Evolutionary conservation across 2,329 filamentous ascomycete species (phyloP), one percentile per base, ranked within the genome.

Genomic region (Fusarium mexicanum): DNA sequence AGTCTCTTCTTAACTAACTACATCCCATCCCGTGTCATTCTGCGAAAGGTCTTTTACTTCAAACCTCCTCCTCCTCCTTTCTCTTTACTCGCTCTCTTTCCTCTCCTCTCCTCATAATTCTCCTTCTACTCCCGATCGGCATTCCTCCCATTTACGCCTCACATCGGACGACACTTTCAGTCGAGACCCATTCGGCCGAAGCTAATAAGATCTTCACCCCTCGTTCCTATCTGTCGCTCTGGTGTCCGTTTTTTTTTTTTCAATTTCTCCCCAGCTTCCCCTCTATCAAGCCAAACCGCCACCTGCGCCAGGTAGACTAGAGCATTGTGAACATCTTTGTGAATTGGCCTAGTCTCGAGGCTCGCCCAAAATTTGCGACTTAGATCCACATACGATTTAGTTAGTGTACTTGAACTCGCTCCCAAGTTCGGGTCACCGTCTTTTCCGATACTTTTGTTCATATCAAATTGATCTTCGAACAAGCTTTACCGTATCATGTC

Each of bases 401-500:
- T 64, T 29, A 37, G 53, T 57, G 55, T 38, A 31, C 50, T 58
- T 46, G 37, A 51, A 54, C 58, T 64, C 40, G 51, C 59, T 60
- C 33, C 64, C 51, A 24, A 26, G 35, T 58, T 50, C 40, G 20
- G 35, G 14, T 59, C 55, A 46, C n/a, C 51, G 20, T 50, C 31
- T 26, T 38, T 41, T 43, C 22, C 20, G 35, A 37, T 54, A 43
- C 35, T 59, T 38, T 61, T 59, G 46, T 40, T 51, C 47, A 44
- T 17, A 43, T 29, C 43, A 24, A 55, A 57, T 35, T 64, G 47
- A 58, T 53, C 41, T 53, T 24, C 41, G 51, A 61, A 48, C 38
- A 51, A 59, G 37, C 47, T 43, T 54, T 37, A 37, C 22, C 38
- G 62, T 74, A 71, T 53, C 61, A 84, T 84, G 83, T 74, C 80